Conservation (phyloP, 768 basidiomycete genomes). For the Kwoniella dejecticola region DNA sequence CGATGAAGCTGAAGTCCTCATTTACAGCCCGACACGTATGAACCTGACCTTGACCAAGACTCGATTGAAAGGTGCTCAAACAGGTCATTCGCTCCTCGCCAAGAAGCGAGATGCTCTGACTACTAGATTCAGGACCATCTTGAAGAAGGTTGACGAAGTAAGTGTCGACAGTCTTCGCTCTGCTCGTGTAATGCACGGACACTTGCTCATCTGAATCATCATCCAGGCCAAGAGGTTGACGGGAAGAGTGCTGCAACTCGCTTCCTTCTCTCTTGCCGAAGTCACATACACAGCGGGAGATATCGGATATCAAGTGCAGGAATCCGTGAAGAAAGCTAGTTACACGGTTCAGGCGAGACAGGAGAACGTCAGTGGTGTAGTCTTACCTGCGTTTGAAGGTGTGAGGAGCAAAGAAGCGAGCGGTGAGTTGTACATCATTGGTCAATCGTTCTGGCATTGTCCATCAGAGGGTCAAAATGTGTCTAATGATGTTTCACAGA, state of each 20-base stretch:
- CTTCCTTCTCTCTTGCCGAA: constrained; percentile 97
- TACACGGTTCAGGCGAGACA: constrained; percentile 93
- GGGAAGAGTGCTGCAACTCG: constrained; percentile 98
- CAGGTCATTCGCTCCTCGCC: constrained; percentile 89
- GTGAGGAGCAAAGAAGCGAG: constrained; percentile 73
- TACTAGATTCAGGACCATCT: constrained; percentile 88
- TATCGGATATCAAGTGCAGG: constrained; percentile 96
- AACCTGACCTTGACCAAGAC: constrained; percentile 80
- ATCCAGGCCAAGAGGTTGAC: constrained; percentile 93
- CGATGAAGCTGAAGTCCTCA: not conserved
- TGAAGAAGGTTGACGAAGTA: constrained; percentile 97
- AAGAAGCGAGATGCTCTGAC: constrained; percentile 98
- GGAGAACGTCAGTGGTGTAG: constrained; percentile 97
- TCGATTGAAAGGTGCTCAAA: constrained; percentile 84
- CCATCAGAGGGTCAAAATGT: too few relatives aligned
- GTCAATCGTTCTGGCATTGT: too few relatives aligned
- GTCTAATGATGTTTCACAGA: too few relatives aligned
- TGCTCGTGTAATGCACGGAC: not conserved
- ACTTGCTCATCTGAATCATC: not conserved
- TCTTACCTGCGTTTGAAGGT: constrained; percentile 91
- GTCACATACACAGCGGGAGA: constrained; percentile 94
- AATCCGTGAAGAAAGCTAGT: constrained; percentile 84
- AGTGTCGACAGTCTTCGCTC: constrained; percentile 30
- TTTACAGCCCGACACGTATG: constrained; percentile 84
- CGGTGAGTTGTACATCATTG: constrained; percentile 62